phyloP scores from a whole-genome alignment of 2,329 filamentous ascomycete species.

The Phaeoacremonium minimum region DNA sequence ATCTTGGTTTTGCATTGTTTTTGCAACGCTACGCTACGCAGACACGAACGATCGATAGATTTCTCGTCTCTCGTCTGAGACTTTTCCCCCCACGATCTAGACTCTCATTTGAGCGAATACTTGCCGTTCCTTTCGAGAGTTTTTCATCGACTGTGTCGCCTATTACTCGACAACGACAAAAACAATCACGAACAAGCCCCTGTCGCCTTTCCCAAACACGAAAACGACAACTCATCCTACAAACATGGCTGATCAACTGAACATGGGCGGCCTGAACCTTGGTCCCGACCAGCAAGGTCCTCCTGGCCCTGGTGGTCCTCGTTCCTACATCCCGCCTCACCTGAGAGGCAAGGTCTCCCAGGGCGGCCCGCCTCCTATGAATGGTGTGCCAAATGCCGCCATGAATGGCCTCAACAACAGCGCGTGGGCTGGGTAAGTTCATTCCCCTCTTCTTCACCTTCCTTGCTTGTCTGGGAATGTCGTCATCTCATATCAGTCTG shows the following conservation, averaged over 20 bases:
- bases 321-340: constrained; percentile 83
- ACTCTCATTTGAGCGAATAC: constrained; percentile 2
- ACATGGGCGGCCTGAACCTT: constrained; percentile 72
- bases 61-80: constrained; percentile 3
- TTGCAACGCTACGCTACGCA: constrained; percentile 6
- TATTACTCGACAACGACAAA: constrained; percentile 6
- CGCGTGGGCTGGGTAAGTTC: constrained; percentile 58
- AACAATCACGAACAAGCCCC: constrained; percentile 7
- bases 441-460: constrained; percentile 1
- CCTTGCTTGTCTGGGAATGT: no score
- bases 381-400: constrained; percentile 17
- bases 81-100: constrained; percentile 5
- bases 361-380: constrained; percentile 23
- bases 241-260: constrained; percentile 79
- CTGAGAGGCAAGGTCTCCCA: constrained; percentile 54
- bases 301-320: constrained; percentile 33
- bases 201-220: not conserved
- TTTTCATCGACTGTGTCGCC: constrained; percentile 7
- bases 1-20: constrained; percentile 5
- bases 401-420: constrained; percentile 55
- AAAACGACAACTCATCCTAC: constrained; percentile 12
- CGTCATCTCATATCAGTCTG: no score
- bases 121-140: constrained; percentile 6
- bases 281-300: constrained; percentile 32
- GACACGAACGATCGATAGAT: constrained; percentile 5